Evolutionary conservation across 1,139 yeast species (phyloP).

Genomic region (Pneumocystis jirovecii): DNA sequence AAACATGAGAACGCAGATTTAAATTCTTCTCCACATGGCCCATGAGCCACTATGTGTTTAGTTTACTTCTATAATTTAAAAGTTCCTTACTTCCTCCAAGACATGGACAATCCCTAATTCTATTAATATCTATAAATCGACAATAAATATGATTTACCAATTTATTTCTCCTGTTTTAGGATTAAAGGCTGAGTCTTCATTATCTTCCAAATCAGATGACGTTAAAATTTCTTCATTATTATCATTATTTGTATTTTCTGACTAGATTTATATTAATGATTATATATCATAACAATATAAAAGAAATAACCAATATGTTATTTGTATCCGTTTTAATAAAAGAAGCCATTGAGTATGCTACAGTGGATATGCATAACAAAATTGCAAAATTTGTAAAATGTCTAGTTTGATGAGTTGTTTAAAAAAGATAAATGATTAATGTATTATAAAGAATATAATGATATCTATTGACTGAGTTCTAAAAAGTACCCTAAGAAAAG

Average conservation of each 20-base stretch:
- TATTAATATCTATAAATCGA: neutral
- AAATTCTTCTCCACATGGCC: conserved; percentile 84
- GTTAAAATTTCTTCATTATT: neutral
- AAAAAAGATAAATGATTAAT: neutral
- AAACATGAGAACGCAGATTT: conserved; percentile 93
- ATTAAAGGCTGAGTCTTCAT: conserved; percentile 47
- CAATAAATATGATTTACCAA: conserved; percentile 38
- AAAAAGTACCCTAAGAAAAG: neutral
- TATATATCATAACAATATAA: neutral
- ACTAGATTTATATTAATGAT: neutral
- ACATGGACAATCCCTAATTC: conserved; percentile 72
- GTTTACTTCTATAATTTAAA: conserved; percentile 37
- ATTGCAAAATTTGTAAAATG: neutral
- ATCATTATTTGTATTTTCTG: neutral
- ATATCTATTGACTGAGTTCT: neutral
- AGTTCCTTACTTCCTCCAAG: conserved; percentile 53
- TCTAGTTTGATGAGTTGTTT: neutral
- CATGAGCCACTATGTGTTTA: conserved; percentile 22
- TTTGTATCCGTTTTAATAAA: neutral
- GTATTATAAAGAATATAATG: neutral
- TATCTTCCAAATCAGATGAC: neutral
- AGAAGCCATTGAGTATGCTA: neutral
- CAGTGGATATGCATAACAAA: neutral
- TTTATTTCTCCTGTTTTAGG: conserved; percentile 98
- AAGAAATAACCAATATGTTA: neutral